Conservation (phyloP, 306 rosid species). For the Prunus salicina region DNA sequence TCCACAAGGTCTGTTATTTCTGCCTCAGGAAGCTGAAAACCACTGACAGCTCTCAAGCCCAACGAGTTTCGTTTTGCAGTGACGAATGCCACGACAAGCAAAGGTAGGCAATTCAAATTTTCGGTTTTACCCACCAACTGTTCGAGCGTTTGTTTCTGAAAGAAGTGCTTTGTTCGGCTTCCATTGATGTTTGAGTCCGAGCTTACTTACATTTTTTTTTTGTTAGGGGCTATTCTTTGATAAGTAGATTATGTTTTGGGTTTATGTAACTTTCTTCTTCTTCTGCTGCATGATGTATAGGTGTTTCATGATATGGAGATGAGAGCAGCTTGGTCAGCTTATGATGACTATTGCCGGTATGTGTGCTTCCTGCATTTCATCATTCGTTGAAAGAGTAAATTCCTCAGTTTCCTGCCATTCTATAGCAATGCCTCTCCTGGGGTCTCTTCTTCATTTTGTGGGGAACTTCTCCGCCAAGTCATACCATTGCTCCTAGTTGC, state of each 20-base stretch:
- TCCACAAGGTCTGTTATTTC: conserved; percentile 50
- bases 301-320: conserved; percentile 56
- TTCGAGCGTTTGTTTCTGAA: conserved; percentile 33
- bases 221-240: not conserved
- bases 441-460: too few relatives aligned
- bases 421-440: too few relatives aligned
- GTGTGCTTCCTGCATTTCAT: not conserved
- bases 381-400: too few relatives aligned
- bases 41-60: conserved; percentile 8
- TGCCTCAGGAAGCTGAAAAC: conserved; percentile 52
- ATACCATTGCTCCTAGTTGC: not conserved
- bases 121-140: conserved; percentile 22
- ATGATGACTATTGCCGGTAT: conserved; percentile 73
- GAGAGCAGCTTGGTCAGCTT: conserved; percentile 67
- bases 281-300: conserved; percentile 36
- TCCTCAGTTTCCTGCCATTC: too few relatives aligned
- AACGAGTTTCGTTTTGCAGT: conserved; percentile 44
- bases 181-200: not conserved
- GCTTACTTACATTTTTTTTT: not conserved
- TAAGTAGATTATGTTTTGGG: not conserved
- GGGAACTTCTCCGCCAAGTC: too few relatives aligned
- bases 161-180: not conserved
- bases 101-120: conserved; percentile 28
- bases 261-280: not conserved
- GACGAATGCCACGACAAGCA: conserved; percentile 44